phyloP scores from a whole-genome alignment of 192 early-diverging fungal species.

The Rhizophagus clarus region DNA sequence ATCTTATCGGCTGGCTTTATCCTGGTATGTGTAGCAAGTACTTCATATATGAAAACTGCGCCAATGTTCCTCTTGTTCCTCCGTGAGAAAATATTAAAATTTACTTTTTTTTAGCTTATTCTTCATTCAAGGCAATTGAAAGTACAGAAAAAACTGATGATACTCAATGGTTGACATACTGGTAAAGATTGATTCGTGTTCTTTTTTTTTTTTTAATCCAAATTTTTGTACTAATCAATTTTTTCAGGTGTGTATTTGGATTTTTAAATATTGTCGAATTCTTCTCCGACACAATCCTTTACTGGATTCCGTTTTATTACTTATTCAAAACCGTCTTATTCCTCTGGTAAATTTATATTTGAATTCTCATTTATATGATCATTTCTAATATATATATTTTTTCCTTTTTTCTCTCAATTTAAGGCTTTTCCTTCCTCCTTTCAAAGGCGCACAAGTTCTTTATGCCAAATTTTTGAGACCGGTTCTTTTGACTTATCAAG shows the following conservation, averaged over 20 bases:
- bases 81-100: no score
- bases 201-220: neutral
- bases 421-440: conserved; percentile 28
- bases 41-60: neutral
- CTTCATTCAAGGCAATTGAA: conserved; percentile 93
- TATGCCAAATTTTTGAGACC: conserved; percentile 78
- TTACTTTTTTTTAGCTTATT: conserved; percentile 63
- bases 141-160: conserved; percentile 75
- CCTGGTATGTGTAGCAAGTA: conserved; percentile 56
- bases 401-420: conserved; percentile 15
- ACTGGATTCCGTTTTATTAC: conserved; percentile 97
- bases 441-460: conserved; percentile 77
- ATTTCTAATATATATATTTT: conserved; percentile 6
- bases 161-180: conserved; percentile 91
- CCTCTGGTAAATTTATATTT: conserved; percentile 77
- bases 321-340: conserved; percentile 88
- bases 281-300: conserved; percentile 85
- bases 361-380: neutral
- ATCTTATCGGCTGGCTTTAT: conserved; percentile 88
- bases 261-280: conserved; percentile 87
- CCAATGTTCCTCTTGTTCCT: neutral
- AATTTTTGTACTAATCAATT: neutral
- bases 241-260: conserved; percentile 76
- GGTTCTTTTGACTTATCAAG: conserved; percentile 59
- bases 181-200: conserved; percentile 41